Evolutionary conservation across 164 flowering plant genomes (phyloP), one percentile per base, ranked within the genome.

Genomic region (Piper betle): DNA sequence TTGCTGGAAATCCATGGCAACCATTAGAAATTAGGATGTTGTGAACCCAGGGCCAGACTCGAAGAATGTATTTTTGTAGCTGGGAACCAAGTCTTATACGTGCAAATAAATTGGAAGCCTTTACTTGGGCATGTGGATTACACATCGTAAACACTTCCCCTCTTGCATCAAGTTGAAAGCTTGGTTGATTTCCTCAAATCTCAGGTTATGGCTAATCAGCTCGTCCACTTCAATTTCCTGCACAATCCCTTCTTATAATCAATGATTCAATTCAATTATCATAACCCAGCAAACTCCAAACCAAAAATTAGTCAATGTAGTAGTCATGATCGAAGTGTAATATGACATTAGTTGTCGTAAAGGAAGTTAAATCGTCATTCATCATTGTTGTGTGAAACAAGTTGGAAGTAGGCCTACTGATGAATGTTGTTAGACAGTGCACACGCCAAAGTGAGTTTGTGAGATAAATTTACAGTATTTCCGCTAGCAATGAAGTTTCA

Each of bases 81-180:
- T 12, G 15, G 15, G 50, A 46, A 46, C 10, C 11, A 10, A 9
- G 11, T 10, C 15, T 10, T 12, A 15, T 1, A 5, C 15, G 50
- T 10, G 50, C 10, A 10, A 46, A 42, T 12, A 46, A 46, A 15
- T 46, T 46, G 50, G 15, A 46, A 63, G 25, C 37, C 46, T 53
- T 64, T 74, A 80, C 61, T 78, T 73, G 55, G 95, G 80, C 89
- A 92, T 83, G 76, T 90, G 97, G 60, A 93, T 80, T 25, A 93
- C 98, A 68, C 94, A 87, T 4, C 98, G 96, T 74, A 90, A 71
- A 64, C 99, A 84, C 60, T 88, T 85, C 19, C 97, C 97, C 71
- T 84, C 85, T 64, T 33, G 75, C 97, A 93, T 93, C 62, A 93
- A 78, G 62, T 81, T 71, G 59, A 93, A 93, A 50, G 97, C 97